A percentile compares a stretch with the other conserved stretches of the same genome.
phyloP scores from a whole-genome alignment of 2,329 filamentous ascomycete genomes.

The Colletotrichum karsti region DNA sequence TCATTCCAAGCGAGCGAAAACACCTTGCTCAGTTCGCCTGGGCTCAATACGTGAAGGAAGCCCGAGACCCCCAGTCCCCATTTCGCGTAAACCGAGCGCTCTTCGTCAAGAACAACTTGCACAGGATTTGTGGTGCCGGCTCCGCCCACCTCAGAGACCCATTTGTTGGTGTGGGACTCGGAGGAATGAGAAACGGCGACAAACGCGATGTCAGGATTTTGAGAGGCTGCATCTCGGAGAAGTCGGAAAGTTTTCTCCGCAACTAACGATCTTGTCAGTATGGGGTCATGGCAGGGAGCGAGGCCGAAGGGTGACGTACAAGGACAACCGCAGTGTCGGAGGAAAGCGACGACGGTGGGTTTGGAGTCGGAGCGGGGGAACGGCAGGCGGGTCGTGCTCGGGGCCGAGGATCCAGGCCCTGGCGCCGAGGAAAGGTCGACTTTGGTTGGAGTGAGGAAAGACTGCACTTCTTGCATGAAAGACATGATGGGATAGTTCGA shows the following conservation, averaged over 20 bases:
- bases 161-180: constrained; percentile 60
- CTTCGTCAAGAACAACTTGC: constrained; percentile 66
- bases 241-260: constrained; percentile 72
- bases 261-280: constrained; percentile 51
- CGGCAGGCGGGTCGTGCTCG: constrained; percentile 34
- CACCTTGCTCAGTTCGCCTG: constrained; percentile 63
- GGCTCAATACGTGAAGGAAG: constrained; percentile 70
- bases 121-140: constrained; percentile 57
- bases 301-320: constrained; percentile 55
- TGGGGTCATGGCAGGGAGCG: background rate
- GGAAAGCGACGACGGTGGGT: constrained; percentile 71
- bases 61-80: constrained; percentile 72
- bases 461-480: constrained; percentile 8
- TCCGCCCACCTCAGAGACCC: constrained; percentile 65
- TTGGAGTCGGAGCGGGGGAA: constrained; percentile 62
- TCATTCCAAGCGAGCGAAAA: constrained; percentile 68
- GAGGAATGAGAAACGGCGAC: constrained; percentile 71
- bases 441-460: constrained; percentile 2
- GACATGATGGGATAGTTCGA: constrained; percentile 3
- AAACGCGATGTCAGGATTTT: constrained; percentile 61
- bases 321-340: constrained; percentile 79
- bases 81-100: constrained; percentile 66
- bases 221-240: constrained; percentile 60
- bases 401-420: background rate
- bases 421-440: background rate